Percentiles rank a stretch among this genome's conserved stretches.
Conservation (phyloP, 2,329 filamentous ascomycete species). For the Colletotrichum somersetense region DNA sequence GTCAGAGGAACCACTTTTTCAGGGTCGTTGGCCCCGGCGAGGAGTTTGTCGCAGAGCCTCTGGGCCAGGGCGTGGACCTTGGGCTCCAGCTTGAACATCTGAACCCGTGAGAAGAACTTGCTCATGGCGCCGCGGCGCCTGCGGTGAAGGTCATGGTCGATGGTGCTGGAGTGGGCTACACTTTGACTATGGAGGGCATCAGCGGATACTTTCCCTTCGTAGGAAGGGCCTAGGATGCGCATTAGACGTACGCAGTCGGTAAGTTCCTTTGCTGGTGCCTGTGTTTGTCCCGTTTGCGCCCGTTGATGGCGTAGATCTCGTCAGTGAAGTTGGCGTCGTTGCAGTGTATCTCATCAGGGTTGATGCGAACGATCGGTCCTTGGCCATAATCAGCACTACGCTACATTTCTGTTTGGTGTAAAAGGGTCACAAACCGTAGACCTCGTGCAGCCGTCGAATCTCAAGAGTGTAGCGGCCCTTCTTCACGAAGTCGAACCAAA, state of each 20-base stretch:
- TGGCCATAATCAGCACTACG: neutral
- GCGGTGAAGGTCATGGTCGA: constrained; percentile 52
- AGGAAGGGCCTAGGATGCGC: too few species aligned
- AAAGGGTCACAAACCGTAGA: constrained; percentile 45
- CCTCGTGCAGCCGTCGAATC: constrained; percentile 46
- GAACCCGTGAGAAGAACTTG: constrained; percentile 51
- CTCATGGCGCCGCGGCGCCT: constrained; percentile 47
- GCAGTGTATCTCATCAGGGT: constrained; percentile 55
- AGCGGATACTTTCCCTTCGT: neutral
- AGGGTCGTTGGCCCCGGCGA: constrained; percentile 36
- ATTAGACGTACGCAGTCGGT: neutral
- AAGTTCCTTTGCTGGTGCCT: constrained; percentile 15
- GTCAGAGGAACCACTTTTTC: constrained; percentile 49
- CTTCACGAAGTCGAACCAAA: constrained; percentile 44
- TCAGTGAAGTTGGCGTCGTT: constrained; percentile 51
- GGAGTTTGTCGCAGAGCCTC: constrained; percentile 30
- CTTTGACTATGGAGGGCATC: neutral
- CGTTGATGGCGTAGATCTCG: constrained; percentile 51
- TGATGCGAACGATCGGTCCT: constrained; percentile 55
- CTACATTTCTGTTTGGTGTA: accelerated
- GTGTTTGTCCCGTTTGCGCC: constrained; percentile 26
- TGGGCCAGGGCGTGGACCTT: constrained; percentile 14
- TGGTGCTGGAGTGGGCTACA: constrained; percentile 44
- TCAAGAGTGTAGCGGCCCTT: constrained; percentile 42
- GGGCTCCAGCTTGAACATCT: constrained; percentile 23